phyloP scores from a whole-genome alignment of 1,284 basidiomycete species.

The Ceratobasidium sp. region DNA sequence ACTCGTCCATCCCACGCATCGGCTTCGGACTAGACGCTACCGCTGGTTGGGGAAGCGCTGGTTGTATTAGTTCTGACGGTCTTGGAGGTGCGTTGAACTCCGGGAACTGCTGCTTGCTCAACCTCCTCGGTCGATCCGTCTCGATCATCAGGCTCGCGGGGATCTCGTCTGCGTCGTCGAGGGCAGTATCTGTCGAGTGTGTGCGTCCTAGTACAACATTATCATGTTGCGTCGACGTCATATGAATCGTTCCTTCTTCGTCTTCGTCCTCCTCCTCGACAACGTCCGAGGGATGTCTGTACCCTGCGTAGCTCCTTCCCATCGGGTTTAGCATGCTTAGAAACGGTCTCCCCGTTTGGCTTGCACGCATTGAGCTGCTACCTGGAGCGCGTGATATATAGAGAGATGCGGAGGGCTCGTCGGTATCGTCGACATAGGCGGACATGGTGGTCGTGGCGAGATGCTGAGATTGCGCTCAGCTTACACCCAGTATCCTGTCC shows the following conservation, averaged over 20 bases:
- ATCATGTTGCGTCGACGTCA: conserved; percentile 34
- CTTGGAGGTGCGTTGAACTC: conserved; percentile 65
- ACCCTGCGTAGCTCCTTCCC: conserved; percentile 75
- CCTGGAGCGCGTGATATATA: conserved; percentile 37
- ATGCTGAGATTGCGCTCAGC: too few relatives aligned
- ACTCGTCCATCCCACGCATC: conserved; percentile 81
- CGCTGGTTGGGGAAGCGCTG: conserved; percentile 49
- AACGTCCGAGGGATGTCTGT: conserved; percentile 56
- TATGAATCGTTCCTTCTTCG: conserved; percentile 37
- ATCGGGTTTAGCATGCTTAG: conserved; percentile 86
- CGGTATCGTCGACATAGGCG: conserved; percentile 38
- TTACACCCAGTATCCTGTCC: not conserved
- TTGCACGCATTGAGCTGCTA: conserved; percentile 25
- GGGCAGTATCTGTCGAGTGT: conserved; percentile 39
- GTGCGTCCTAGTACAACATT: conserved; percentile 2
- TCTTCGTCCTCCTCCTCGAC: conserved; percentile 51
- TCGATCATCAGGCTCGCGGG: conserved; percentile 88
- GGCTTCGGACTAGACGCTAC: conserved; percentile 54
- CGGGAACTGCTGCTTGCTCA: conserved; percentile 35
- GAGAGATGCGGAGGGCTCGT: conserved; percentile 43
- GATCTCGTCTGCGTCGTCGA: conserved; percentile 78
- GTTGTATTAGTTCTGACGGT: conserved; percentile 69
- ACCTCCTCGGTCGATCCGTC: conserved; percentile 55
- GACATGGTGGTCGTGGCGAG: conserved; percentile 45
- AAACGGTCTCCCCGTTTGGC: conserved; percentile 60